Conservation (phyloP, 2,329 filamentous ascomycete species). For the Ceratocystis papillata region DNA sequence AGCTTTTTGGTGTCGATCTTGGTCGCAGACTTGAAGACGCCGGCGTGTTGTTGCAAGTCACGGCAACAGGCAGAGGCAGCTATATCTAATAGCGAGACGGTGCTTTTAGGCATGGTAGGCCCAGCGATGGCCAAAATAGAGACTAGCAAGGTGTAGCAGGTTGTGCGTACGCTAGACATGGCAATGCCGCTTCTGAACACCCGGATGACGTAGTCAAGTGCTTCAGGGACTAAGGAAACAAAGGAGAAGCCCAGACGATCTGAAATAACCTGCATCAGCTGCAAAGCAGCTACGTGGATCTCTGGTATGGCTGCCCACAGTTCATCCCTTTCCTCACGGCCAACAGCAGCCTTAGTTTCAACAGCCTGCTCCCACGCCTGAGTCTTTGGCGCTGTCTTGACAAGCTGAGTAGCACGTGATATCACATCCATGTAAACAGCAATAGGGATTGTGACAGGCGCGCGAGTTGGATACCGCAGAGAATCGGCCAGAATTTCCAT, state of each 20-base stretch:
- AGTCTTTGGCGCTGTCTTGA: conserved; percentile 40
- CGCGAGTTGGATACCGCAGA: conserved; percentile 53
- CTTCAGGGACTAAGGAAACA: conserved; percentile 49
- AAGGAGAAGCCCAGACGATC: conserved; percentile 48
- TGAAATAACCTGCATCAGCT: conserved; percentile 48
- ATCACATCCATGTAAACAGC: conserved; percentile 58
- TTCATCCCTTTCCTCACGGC: conserved; percentile 69
- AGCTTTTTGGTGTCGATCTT: conserved; percentile 31
- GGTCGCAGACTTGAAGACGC: conserved; percentile 30
- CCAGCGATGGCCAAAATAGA: conserved; percentile 52
- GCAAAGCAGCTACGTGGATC: conserved; percentile 61
- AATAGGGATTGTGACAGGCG: conserved; percentile 55
- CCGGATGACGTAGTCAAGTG: conserved; percentile 61
- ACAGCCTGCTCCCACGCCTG: conserved; percentile 41
- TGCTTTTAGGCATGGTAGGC: conserved; percentile 53
- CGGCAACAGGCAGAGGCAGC: conserved; percentile 60
- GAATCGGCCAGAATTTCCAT: conserved; percentile 54
- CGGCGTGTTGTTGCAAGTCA: conserved; percentile 53
- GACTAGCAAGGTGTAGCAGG: conserved; percentile 49
- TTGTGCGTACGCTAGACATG: conserved; percentile 45
- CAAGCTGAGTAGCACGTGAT: conserved; percentile 57
- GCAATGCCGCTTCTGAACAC: conserved; percentile 52
- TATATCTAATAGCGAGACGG: conserved; percentile 50
- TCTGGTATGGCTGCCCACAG: conserved; percentile 63
- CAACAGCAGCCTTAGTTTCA: conserved; percentile 61